phyloP scores from a whole-genome alignment of 1,284 basidiomycete species.

The Ceraceosorus guamensis region DNA sequence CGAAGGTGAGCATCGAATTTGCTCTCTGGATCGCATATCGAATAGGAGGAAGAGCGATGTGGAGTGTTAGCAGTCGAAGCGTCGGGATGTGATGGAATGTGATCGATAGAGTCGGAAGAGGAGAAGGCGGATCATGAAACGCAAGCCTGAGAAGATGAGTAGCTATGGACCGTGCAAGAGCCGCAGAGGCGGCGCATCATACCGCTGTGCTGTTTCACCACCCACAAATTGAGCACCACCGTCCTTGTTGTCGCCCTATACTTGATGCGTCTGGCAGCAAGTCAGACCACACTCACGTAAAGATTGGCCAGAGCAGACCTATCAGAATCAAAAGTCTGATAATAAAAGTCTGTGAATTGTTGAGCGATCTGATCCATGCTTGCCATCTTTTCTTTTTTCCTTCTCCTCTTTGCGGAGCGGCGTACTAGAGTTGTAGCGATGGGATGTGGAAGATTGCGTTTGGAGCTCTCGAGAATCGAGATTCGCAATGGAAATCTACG shows the following conservation, averaged over 20 bases:
- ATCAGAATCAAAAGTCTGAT: conserved; percentile 60
- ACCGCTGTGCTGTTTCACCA: no score
- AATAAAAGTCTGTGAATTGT: conserved; percentile 47
- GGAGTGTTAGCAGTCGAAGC: not conserved
- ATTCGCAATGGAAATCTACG: no score
- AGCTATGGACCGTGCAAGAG: no score
- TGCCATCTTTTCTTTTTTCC: no score
- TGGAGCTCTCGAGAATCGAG: no score
- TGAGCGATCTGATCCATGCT: conserved; percentile 43
- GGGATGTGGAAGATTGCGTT: no score
- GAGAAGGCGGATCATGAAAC: no score
- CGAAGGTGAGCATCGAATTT: conserved; percentile 82
- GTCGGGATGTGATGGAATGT: not conserved
- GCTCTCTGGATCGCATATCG: conserved; percentile 57
- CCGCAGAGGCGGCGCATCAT: no score
- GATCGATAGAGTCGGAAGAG: no score
- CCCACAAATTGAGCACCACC: not conserved
- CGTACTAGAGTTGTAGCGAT: not conserved
- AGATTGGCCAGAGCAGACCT: conserved; percentile 57
- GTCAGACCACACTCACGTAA: conserved; percentile 63
- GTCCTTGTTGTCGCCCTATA: not conserved
- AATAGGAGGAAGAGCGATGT: not conserved
- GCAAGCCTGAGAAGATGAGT: no score
- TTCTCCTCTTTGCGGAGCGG: not conserved
- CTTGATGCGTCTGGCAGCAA: not conserved